Evolutionary conservation across 2,329 filamentous ascomycete genomes (phyloP).

Genomic region (Aspergillus thermomutatus): DNA sequence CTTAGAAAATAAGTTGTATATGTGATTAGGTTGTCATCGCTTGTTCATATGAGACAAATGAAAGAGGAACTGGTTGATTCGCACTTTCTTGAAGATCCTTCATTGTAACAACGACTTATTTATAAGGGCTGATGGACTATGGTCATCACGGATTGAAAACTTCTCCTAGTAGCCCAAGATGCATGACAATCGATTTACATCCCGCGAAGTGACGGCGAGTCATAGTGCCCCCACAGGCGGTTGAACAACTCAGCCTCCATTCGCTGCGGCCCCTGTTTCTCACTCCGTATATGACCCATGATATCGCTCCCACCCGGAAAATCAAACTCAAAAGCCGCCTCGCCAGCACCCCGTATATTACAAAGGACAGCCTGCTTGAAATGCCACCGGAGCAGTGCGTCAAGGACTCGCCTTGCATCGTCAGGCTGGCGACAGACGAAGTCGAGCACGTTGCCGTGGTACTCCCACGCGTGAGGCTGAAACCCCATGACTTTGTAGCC

Average conservation of each 20-base stretch:
- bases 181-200: no score
- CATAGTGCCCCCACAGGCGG: not conserved
- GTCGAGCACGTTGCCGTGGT: slow-evolving; percentile 5
- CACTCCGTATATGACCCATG: slow-evolving; percentile 5
- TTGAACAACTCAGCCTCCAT: slow-evolving; percentile 4
- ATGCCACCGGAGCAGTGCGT: slow-evolving; percentile 17
- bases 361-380: slow-evolving; percentile 18
- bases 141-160: no score
- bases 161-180: no score
- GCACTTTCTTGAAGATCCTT: no score
- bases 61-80: no score
- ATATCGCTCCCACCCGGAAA: slow-evolving; percentile 18
- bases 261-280: not conserved
- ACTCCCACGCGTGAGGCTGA: not conserved
- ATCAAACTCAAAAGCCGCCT: slow-evolving; percentile 17
- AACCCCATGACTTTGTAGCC: slow-evolving; percentile 1
- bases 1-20: no score
- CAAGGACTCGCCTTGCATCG: slow-evolving; percentile 4
- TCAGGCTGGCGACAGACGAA: slow-evolving; percentile 3
- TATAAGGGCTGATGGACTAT: no score
- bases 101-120: no score
- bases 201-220: no score
- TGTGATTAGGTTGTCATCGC: no score
- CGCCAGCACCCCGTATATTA: slow-evolving; percentile 21
- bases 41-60: no score